Evolutionary conservation across 1,139 yeast genomes (phyloP).

Genomic region (Protomyces gravidus): DNA sequence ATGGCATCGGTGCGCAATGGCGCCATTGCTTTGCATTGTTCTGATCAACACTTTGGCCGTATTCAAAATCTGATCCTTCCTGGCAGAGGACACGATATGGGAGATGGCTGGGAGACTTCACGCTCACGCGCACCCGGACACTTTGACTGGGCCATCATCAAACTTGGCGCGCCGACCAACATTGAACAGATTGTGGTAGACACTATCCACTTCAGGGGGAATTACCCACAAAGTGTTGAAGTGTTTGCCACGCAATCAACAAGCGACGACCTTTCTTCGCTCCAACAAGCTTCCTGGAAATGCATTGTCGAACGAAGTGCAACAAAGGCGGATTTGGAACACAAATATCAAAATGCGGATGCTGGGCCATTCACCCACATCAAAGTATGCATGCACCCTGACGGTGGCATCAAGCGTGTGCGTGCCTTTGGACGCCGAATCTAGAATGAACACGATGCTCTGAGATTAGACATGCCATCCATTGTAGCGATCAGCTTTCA

Average conservation of each 20-base stretch:
- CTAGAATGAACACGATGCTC: neutral
- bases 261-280: conserved; percentile 37
- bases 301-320: conserved; percentile 33
- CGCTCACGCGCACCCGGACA: conserved; percentile 80
- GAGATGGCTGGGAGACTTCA: conserved; percentile 98
- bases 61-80: conserved; percentile 84
- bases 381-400: conserved; percentile 79
- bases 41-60: conserved; percentile 91
- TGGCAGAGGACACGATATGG: conserved; percentile 93
- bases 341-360: conserved; percentile 46
- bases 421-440: conserved; percentile 63
- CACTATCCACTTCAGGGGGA: conserved; percentile 90
- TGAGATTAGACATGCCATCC: neutral
- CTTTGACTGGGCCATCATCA: conserved; percentile 81
- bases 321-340: conserved; percentile 77
- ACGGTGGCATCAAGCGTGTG: conserved; percentile 89
- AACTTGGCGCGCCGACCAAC: conserved; percentile 59
- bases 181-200: conserved; percentile 65
- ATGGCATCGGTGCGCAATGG: conserved; percentile 81
- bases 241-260: conserved; percentile 43
- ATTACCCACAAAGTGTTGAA: conserved; percentile 73
- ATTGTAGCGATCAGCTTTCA: conserved; percentile 10
- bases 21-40: conserved; percentile 74
- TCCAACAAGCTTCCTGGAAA: conserved; percentile 53
- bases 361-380: conserved; percentile 53